phyloP scores from a whole-genome alignment of 768 basidiomycete species.

The Suillus cothurnatus region DNA sequence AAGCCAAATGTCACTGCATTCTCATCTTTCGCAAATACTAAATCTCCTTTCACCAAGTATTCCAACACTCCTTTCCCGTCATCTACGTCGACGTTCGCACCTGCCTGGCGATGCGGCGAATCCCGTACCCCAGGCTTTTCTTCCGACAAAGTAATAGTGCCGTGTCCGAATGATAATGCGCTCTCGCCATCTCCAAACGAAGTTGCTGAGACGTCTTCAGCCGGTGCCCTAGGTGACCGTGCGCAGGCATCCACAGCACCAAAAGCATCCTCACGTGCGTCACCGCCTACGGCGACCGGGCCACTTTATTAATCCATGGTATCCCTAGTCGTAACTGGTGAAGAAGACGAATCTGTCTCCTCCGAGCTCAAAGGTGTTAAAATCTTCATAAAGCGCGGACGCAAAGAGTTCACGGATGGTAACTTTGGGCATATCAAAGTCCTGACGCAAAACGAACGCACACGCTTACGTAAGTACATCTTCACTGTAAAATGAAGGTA shows the following conservation, averaged over 20 bases:
- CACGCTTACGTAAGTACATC: conserved; percentile 34
- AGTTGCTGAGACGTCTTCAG: neutral
- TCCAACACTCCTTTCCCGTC: conserved; percentile 25
- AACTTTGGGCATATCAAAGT: conserved; percentile 65
- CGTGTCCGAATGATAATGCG: conserved; percentile 4
- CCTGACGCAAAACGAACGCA: conserved; percentile 41
- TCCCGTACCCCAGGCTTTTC: conserved; percentile 10
- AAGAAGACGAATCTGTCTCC: conserved; percentile 61
- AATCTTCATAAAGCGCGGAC: conserved; percentile 44
- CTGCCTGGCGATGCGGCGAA: conserved; percentile 29
- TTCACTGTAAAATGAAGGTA: conserved; percentile 19
- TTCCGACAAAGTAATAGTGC: conserved; percentile 6
- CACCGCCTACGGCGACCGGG: neutral
- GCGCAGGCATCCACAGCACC: neutral
- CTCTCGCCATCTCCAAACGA: conserved; percentile 26
- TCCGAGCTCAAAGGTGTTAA: conserved; percentile 63
- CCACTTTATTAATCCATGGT: neutral
- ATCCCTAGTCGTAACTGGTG: conserved; percentile 50
- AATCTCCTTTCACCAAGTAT: conserved; percentile 38
- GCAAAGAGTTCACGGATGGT: conserved; percentile 57
- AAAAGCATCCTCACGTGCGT: conserved; percentile 24
- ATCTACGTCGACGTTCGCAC: conserved; percentile 20
- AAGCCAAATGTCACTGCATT: conserved; percentile 33
- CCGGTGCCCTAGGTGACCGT: neutral
- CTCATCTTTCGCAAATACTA: conserved; percentile 39